Conservation (phyloP, 2,329 filamentous ascomycete species). For the Aciculosporium take region DNA sequence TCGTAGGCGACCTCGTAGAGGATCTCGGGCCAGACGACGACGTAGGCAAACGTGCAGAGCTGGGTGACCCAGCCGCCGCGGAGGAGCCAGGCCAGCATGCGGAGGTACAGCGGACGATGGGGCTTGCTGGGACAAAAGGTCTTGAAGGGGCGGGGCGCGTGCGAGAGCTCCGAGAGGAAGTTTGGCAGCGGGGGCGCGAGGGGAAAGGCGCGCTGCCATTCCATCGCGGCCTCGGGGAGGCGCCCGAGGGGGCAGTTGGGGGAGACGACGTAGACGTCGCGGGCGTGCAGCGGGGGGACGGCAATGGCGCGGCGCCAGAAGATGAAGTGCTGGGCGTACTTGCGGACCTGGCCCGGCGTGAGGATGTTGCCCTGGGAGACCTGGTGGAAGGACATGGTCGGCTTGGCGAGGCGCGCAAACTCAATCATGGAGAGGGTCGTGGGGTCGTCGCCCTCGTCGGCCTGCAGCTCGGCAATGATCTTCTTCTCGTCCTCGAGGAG, state of each 20-base stretch:
- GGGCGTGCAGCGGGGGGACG: slow-evolving; percentile 76
- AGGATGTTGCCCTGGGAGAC: slow-evolving; percentile 59
- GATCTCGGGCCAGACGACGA: slow-evolving; percentile 71
- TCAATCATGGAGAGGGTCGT: slow-evolving; percentile 66
- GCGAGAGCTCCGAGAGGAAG: slow-evolving; percentile 73
- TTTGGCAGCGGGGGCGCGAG: slow-evolving; percentile 70
- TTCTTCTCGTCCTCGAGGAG: slow-evolving; percentile 71
- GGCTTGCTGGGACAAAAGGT: slow-evolving; percentile 74
- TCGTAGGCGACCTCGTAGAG: slow-evolving; percentile 65
- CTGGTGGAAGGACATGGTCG: slow-evolving; percentile 55
- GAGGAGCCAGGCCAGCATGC: slow-evolving; percentile 87
- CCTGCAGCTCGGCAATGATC: slow-evolving; percentile 58
- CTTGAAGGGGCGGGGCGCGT: slow-evolving; percentile 69
- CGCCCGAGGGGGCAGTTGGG: slow-evolving; percentile 71
- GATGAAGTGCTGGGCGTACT: slow-evolving; percentile 83
- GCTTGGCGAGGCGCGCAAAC: slow-evolving; percentile 62
- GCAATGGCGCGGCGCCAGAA: slow-evolving; percentile 91
- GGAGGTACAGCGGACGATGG: slow-evolving; percentile 75
- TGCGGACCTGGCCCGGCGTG: slow-evolving; percentile 65
- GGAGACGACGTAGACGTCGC: slow-evolving; percentile 83
- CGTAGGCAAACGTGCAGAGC: slow-evolving; percentile 79
- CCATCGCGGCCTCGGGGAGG: slow-evolving; percentile 51
- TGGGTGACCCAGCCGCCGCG: slow-evolving; percentile 89
- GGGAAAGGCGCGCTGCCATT: slow-evolving; percentile 69
- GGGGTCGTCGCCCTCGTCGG: slow-evolving; percentile 61